Base-by-base conservation (phyloP, 2,329 filamentous ascomycete genomes). In the Sordariomycetes sp. region DNA sequence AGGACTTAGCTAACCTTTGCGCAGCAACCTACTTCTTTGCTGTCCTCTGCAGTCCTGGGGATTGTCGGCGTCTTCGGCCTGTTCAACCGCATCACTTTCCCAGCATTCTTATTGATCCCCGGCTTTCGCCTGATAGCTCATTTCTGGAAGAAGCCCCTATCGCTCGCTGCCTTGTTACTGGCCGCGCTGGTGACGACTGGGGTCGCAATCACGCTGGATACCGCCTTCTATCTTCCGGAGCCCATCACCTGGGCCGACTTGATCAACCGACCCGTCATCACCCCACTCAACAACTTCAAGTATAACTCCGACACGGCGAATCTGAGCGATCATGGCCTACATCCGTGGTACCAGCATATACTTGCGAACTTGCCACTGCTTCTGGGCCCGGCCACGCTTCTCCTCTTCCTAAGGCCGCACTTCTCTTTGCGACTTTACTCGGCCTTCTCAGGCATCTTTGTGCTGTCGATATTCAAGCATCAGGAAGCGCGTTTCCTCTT, bases 1-100 rank as follows among this genome's bases (percentile, higher is more conserved):
- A n/a, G n/a, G n/a, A n/a, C n/a, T n/a, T n/a, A n/a, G n/a, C n/a
- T n/a, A n/a, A n/a, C n/a, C n/a, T n/a, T n/a, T n/a, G n/a, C n/a
- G 32, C 24, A 86, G 76, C 76, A 87, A 59, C 76, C 74, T 49
- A 82, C 85, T 37, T 85, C 86, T 31, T 66, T 86, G 37, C 64
- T 86, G 46, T 79, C 87, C 15, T 87, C 83, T 38, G 72, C 76
- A 26, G 68, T 92, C 27, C 74, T 98, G 26, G 86, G 86, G 20
- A 77, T 88, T 40, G 75, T 95, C 35, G 70, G 75, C 34, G 81
- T 94, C 11, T 83, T 92, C 49, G 92, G 92, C 32, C 64, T 90
- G 38, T 98, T 98, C 61, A 98, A 96, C 60, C 79, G 92, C 44
- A 95, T 96, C 50, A 98, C 92, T 8, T 96, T 96, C 57, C 90